Evolutionary conservation across 2,329 filamentous ascomycete species (phyloP), one percentile per base, ranked within the genome.

Genomic region (Talaromyces rugulosus): DNA sequence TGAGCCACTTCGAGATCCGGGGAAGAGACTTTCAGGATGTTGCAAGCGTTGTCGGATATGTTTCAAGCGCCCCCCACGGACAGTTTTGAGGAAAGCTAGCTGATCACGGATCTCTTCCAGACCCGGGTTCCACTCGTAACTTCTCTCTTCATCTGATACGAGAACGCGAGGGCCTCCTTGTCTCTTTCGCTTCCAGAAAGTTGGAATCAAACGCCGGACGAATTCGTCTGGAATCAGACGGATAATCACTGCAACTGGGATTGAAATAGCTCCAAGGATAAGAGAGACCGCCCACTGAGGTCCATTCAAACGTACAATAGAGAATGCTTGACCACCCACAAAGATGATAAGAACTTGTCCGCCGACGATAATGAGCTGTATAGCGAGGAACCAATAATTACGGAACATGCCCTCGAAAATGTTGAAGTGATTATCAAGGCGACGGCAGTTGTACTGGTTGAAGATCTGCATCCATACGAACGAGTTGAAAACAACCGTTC

Each of bases 271-370:
- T 31, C 89, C 89, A 31, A 91, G 82, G 0, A 90, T 81, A 60
- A 91, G 79, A 34, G 87, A 89, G 75, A 88, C 86, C 6, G 80
- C 88, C 89, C 89, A 91, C 65, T 90, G 86, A 5, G 81, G 74
- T 27, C 85, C 87, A n/a, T 83, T 83, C 60, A 91, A 79, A 0
- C 80, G 81, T 7, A 75, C 76, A 1, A 88, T 86, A 11, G 85
- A 83, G 70, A 92, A 90, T 0, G 88, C 88, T 31, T 81, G 77
- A 6, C 88, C 87, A 65, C 89, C 89, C 62, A 89, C 82, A 67
- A 89, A 89, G 62, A 91, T 81, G 69, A 91, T 91, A 73, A 89
- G 72, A n/a, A 88, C 81, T 69, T 91, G 89, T 8, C 88, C 89
- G 12, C 82, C 86, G 51, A 90, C 78, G 68, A 90, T 91, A 68